Conservation (phyloP, 768 basidiomycete species). For the Tylopilus subfusipes region DNA sequence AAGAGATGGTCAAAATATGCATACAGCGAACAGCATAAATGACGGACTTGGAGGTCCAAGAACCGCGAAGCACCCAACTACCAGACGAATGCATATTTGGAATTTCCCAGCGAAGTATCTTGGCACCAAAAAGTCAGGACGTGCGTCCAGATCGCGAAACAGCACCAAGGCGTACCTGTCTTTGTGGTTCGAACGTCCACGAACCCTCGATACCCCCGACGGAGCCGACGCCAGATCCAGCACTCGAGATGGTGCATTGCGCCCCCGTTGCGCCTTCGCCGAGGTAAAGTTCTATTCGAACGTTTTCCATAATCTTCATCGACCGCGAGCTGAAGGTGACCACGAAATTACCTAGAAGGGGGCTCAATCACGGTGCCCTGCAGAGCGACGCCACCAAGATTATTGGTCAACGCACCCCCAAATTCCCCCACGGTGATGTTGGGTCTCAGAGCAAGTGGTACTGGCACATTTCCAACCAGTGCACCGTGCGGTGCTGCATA, state of each 20-base stretch:
- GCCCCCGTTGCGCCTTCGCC: slow-evolving; percentile 72
- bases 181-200: slow-evolving; percentile 78
- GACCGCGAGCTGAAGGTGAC: slow-evolving; percentile 62
- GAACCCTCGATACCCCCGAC: slow-evolving; percentile 48
- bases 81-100: slow-evolving; percentile 62
- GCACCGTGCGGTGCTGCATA: slow-evolving; percentile 42
- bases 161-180: slow-evolving; percentile 41
- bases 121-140: neutral
- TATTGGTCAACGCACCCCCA: slow-evolving; percentile 25
- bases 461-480: slow-evolving; percentile 44
- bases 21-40: neutral
- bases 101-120: slow-evolving; percentile 82
- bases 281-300: slow-evolving; percentile 68
- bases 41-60: slow-evolving; percentile 65
- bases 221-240: slow-evolving; percentile 44
- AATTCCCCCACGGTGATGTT: slow-evolving; percentile 31
- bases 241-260: slow-evolving; percentile 65
- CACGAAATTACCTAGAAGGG: slow-evolving; percentile 52
- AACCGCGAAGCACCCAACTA: slow-evolving; percentile 70
- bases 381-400: neutral
- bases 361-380: neutral
- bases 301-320: slow-evolving; percentile 64
- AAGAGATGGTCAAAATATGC: slow-evolving; percentile 3
- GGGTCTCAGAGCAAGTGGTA: slow-evolving; percentile 50
- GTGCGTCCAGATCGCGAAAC: neutral